Evolutionary conservation across 2,329 filamentous ascomycete genomes (phyloP), one percentile per base, ranked within the genome.

Genomic region (Lachnellula subtilissima): DNA sequence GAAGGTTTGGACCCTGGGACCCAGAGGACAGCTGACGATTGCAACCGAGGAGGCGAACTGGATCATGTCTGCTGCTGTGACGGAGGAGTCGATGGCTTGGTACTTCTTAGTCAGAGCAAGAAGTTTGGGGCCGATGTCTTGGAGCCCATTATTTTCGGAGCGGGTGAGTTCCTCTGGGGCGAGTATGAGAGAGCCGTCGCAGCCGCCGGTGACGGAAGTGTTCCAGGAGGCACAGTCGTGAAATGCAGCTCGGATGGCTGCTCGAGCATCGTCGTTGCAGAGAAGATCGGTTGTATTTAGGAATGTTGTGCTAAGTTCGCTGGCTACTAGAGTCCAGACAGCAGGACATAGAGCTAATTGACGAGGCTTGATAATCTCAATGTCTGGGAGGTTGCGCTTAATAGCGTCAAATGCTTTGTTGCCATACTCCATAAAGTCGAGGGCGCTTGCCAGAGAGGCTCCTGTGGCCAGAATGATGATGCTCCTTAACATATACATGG

Each of bases 201-300:
- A 62, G 5, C 61, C 61, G 2, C 61, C 60, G 3, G 54, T 54
- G 42, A 55, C 49, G 15, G 54, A 25, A 1, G 37, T 52, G 19
- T 59, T 40, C 58, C 60, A 64, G 1, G 58, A 40, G 3, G 60
- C 62, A 23, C 58, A 61, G 25, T 64, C 62, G 35, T 61, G 59
- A 23, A 57, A 60, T 5, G 51, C 55, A 17, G 49, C 56, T 52
- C 58, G 43, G 39, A 63, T 60, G 12, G 61, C 59, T 5, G 57
- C 61, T 25, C 61, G 48, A n/a, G 61, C 61, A 36, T 56, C 49
- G 37, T 60, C 55, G n/a, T 56, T 63, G 39, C 61, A 61, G 52
- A 60, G 57, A 32, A 39, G 45, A n/a, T 36, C 39, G 11, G 19
- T 52, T 12, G n/a, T 57, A 23, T 62, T 50, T 12, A 53, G 12